Base-by-base conservation (phyloP, 345 rosid species). In the Acer campestre region DNA sequence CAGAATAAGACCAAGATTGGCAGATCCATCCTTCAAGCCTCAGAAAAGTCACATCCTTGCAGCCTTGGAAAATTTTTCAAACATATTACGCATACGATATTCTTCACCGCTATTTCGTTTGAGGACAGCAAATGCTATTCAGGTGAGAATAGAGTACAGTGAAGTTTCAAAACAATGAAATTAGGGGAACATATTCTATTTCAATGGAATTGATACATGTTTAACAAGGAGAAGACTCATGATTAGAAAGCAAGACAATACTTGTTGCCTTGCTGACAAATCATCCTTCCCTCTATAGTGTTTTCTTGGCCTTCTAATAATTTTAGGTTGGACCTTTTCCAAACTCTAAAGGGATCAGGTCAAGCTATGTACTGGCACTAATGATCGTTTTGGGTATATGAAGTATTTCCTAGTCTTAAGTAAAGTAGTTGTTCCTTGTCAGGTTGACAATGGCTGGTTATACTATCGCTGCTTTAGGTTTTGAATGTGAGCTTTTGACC, bases 31-130 rank as follows among this genome's bases (percentile, higher is more conserved):
- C 58, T 95, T 93, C 86, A 93, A 92, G 85, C 96, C 98, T 82
- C 86, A 90, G 71, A 90, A 83, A 76, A 71, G 82, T 67, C 95
- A 91, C 82, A 92, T 95, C 76, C 85, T 91, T 69, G 92, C 93
- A 48, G 88, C 93, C 14, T 82, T 91, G 64, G 87, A 90, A 70
- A 93, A 89, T 82, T 95, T 93, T 82, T 75, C 77, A 73, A 86
- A 89, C 78, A 75, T 91, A 67, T 86, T 95, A 75, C 82, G 85
- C 49, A 92, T 95, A 55, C 90, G 97, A 75, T 95, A 95, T 84
- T 95, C 98, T 61, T 95, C 99, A 7, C 96, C 93, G 0, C 98
- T 93, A 83, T 92, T 95, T 80, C 92, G 94, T 64, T 84, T 95
- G 75, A 86, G 79, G 74, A 79, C 98, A 71, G 92, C 93, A 63